phyloP scores from a whole-genome alignment of 805 yeast species.

The Saccharomycopsis fermentans region DNA sequence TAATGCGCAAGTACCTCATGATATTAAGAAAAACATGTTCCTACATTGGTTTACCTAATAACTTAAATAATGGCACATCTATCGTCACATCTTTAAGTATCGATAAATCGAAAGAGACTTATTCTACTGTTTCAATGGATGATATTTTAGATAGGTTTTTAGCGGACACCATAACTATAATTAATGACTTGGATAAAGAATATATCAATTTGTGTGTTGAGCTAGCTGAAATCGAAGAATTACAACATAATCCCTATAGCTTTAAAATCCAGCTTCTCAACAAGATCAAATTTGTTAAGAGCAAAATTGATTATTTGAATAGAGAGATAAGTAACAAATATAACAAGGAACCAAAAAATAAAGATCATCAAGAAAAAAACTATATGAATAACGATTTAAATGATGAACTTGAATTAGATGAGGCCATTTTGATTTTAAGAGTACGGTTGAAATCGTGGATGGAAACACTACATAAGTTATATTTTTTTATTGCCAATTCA shows the following conservation, averaged over 20 bases:
- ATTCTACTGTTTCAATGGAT: slow-evolving; percentile 41
- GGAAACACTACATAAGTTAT: slow-evolving; percentile 63
- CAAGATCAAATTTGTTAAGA: slow-evolving; percentile 11
- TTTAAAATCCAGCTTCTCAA: slow-evolving; percentile 5
- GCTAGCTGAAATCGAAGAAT: slow-evolving; percentile 63
- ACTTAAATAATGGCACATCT: slow-evolving; percentile 12
- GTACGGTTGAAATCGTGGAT: slow-evolving; percentile 37
- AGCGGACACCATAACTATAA: slow-evolving; percentile 39
- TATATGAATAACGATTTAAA: slow-evolving; percentile 11
- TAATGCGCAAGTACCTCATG: slow-evolving; percentile 60
- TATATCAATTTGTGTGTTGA: slow-evolving; percentile 38
- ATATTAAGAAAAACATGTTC: slow-evolving; percentile 72
- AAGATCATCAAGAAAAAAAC: slow-evolving; percentile 4
- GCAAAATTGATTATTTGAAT: slow-evolving; percentile 18
- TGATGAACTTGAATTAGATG: slow-evolving; percentile 22
- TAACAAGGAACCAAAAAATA: slow-evolving; percentile 9
- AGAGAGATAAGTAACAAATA: slow-evolving; percentile 14
- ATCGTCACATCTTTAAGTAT: slow-evolving; percentile 22
- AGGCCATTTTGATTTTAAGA: slow-evolving; percentile 16
- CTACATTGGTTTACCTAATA: slow-evolving; percentile 47
- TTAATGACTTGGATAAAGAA: slow-evolving; percentile 8
- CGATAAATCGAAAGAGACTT: slow-evolving; percentile 23
- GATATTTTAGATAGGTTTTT: slow-evolving; percentile 61
- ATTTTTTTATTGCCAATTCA: slow-evolving; percentile 68
- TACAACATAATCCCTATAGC: slow-evolving; percentile 35